Percentiles rank a stretch among this genome's conserved stretches.
Evolutionary conservation across 306 rosid species (phyloP).

Genomic region (Acacia melanoxylon): DNA sequence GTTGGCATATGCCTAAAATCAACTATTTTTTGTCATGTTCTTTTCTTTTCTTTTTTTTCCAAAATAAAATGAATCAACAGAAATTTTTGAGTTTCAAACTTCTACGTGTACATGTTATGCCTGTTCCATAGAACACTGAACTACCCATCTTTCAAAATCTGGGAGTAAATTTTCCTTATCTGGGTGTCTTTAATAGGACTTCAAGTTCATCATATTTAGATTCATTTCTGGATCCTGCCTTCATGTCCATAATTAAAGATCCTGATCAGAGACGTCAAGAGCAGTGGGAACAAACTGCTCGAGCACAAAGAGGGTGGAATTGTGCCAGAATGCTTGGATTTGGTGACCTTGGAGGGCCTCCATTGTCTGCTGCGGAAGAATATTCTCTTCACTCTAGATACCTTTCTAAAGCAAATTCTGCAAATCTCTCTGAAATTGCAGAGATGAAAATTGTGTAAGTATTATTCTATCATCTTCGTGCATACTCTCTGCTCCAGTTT

Average conservation of each 20-base stretch:
- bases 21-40: background rate
- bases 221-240: conserved; percentile 92
- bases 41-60: background rate
- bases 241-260: conserved; percentile 97
- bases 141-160: conserved; percentile 14
- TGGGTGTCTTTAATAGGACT: conserved; percentile 49
- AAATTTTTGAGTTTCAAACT: background rate
- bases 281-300: conserved; percentile 98
- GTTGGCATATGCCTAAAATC: background rate
- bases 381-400: conserved; percentile 96
- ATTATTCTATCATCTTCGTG: conserved; percentile 26
- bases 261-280: conserved; percentile 93
- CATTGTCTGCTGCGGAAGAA: conserved; percentile 88
- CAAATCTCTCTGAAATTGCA: conserved; percentile 88
- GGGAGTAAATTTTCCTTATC: conserved; percentile 2
- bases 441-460: conserved; percentile 98
- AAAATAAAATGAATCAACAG: background rate
- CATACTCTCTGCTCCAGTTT: conserved; percentile 12
- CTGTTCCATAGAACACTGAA: conserved; percentile 11
- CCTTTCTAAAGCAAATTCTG: conserved; percentile 91
- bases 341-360: conserved; percentile 92
- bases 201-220: conserved; percentile 65
- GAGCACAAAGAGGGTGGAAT: conserved; percentile 86
- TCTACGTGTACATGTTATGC: background rate
- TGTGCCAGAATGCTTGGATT: conserved; percentile 85